Percentiles rank a stretch among this genome's conserved stretches.
phyloP scores from a whole-genome alignment of 495 filamentous ascomycete genomes.

The Neurospora sp. region DNA sequence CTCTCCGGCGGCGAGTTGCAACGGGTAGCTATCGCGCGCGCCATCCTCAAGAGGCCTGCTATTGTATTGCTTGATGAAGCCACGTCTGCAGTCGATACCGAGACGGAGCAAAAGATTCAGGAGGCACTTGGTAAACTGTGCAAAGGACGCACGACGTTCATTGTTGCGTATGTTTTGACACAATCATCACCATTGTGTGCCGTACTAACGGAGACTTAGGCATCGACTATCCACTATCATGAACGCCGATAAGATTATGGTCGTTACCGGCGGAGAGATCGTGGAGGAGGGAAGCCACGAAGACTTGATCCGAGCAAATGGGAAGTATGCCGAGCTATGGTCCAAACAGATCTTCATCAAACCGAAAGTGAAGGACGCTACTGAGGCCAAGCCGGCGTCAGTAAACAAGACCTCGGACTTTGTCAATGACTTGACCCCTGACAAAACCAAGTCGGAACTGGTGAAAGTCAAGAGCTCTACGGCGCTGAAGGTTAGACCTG shows the following conservation, averaged over 20 bases:
- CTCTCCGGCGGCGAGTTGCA: constrained; percentile 69
- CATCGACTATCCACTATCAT: constrained; percentile 63
- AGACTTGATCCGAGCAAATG: constrained; percentile 42
- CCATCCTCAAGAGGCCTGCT: constrained; percentile 43
- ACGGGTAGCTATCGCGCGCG: constrained; percentile 65
- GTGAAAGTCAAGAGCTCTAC: constrained; percentile 22
- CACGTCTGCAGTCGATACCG: constrained; percentile 48
- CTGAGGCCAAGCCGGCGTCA: constrained; percentile 5
- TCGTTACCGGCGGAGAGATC: constrained; percentile 54
- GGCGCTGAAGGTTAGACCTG: constrained; percentile 1
- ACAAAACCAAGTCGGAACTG: constrained; percentile 23
- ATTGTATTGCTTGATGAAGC: constrained; percentile 49
- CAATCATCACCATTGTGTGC: neutral
- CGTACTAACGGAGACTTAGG: constrained; percentile 18
- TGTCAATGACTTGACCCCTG: constrained; percentile 30
- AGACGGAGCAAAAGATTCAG: constrained; percentile 68
- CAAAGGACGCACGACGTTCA: constrained; percentile 49
- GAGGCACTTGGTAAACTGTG: constrained; percentile 49
- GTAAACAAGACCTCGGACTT: constrained; percentile 21
- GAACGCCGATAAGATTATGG: constrained; percentile 58
- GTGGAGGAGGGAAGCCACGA: constrained; percentile 56
- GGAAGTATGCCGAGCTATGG: constrained; percentile 56
- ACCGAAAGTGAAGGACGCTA: constrained; percentile 32
- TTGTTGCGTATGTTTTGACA: constrained; percentile 44
- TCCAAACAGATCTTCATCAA: constrained; percentile 47